Percentiles rank a stretch among this genome's conserved stretches.
Evolutionary conservation across 129 eudicot species (phyloP).

Genomic region (Centrapalus pauciflorus): DNA sequence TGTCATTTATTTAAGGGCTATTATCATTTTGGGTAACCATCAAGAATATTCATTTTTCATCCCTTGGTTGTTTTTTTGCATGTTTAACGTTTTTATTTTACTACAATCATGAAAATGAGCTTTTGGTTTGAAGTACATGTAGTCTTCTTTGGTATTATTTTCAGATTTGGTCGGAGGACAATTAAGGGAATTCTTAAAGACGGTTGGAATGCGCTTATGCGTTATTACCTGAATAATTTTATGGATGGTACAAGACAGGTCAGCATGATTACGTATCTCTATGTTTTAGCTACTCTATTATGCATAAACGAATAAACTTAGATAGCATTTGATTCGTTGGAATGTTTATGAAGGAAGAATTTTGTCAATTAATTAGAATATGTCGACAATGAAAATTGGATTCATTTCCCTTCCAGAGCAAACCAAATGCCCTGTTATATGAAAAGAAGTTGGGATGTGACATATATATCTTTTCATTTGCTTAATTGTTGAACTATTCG

Average conservation of each 20-base stretch:
- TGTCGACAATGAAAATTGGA: no score
- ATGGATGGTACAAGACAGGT: constrained; percentile 88
- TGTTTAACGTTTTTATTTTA: no score
- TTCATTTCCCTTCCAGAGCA: no score
- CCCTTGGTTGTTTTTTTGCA: no score
- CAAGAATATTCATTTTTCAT: no score
- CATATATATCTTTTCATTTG: neutral
- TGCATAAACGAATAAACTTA: no score
- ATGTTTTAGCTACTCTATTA: neutral
- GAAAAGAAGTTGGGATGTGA: neutral
- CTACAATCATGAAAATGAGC: neutral
- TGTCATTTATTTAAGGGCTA: no score
- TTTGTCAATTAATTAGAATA: no score
- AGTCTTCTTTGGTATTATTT: neutral
- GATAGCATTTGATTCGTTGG: no score
- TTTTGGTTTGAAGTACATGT: neutral
- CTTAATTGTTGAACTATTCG: neutral
- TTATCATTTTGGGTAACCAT: no score
- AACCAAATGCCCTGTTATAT: no score
- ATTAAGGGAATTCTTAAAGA: constrained; percentile 57
- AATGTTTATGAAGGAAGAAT: no score
- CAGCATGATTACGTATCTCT: neutral
- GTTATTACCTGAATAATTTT: constrained; percentile 82
- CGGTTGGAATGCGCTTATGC: constrained; percentile 57
- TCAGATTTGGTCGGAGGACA: constrained; percentile 69